Evolutionary conservation across 2,329 filamentous ascomycete species (phyloP).

Genomic region (Fusarium torreyae): DNA sequence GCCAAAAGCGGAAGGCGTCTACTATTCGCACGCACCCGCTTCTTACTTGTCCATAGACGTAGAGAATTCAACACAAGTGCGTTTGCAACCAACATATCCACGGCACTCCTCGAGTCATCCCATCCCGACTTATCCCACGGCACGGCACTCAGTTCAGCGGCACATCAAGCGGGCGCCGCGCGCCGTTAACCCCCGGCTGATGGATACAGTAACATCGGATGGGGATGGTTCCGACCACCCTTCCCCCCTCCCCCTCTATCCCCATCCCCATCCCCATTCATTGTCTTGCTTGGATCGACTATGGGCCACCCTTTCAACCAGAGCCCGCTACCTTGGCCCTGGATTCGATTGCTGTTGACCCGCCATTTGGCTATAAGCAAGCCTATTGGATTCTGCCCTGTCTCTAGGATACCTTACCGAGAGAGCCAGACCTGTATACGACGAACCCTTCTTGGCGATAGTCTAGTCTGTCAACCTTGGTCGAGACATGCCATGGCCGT

Average conservation of each 20-base stretch:
- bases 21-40: slow-evolving; percentile 43
- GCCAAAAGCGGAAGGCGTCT: slow-evolving; percentile 50
- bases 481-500: slow-evolving; percentile 23
- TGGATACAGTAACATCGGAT: slow-evolving; percentile 25
- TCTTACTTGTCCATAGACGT: background rate
- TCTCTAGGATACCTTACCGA: slow-evolving; percentile 26
- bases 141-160: slow-evolving; percentile 44
- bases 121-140: slow-evolving; percentile 32
- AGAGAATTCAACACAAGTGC: slow-evolving; percentile 11
- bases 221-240: slow-evolving; percentile 21
- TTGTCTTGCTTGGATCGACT: slow-evolving; percentile 22
- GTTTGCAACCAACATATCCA: slow-evolving; percentile 20
- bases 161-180: slow-evolving; percentile 46
- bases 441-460: slow-evolving; percentile 36
- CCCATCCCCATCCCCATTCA: slow-evolving; percentile 18
- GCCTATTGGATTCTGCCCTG: slow-evolving; percentile 18
- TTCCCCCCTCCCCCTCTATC: slow-evolving; percentile 10
- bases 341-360: slow-evolving; percentile 40
- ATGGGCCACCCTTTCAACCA: slow-evolving; percentile 35
- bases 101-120: slow-evolving; percentile 38
- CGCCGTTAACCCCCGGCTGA: slow-evolving; percentile 23
- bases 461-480: slow-evolving; percentile 18
- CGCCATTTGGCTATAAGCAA: slow-evolving; percentile 20
- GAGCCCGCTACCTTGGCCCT: slow-evolving; percentile 46
- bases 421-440: slow-evolving; percentile 16